Evolutionary conservation across 1,284 basidiomycete genomes (phyloP).

Genomic region (Ganoderma multipileum): DNA sequence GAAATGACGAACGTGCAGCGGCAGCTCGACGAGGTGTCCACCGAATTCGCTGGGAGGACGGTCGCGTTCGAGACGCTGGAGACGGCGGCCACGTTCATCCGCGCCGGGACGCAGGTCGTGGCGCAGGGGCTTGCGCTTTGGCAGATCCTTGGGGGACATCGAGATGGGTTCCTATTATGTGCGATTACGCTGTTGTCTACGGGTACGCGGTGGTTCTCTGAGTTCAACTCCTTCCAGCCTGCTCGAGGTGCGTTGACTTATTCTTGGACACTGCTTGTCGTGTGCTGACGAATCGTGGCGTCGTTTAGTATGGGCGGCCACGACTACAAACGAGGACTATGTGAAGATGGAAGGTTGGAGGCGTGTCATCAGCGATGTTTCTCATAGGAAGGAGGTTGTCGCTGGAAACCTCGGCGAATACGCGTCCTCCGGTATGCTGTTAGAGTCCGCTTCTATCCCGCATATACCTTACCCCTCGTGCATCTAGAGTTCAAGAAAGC

Average conservation of each 20-base stretch:
- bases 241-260: conserved; percentile 12
- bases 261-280: too few species aligned
- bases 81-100: conserved; percentile 48
- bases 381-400: conserved; percentile 76
- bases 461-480: background rate
- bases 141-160: conserved; percentile 63
- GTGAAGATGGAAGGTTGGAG: conserved; percentile 71
- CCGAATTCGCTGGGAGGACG: conserved; percentile 39
- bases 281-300: background rate
- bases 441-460: too few species aligned
- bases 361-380: conserved; percentile 52
- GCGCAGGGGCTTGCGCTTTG: conserved; percentile 70
- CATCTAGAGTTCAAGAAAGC: conserved; percentile 2
- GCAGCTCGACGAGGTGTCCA: conserved; percentile 49
- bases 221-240: conserved; percentile 16
- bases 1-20: conserved; percentile 68
- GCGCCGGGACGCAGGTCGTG: conserved; percentile 56
- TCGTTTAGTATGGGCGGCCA: conserved; percentile 72
- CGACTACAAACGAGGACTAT: conserved; percentile 67
- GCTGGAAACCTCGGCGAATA: conserved; percentile 66
- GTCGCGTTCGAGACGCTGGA: conserved; percentile 68
- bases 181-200: conserved; percentile 52
- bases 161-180: conserved; percentile 66
- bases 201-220: conserved; percentile 28
- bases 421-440: conserved; percentile 35